A percentile compares a stretch with the other conserved stretches of the same genome.
phyloP scores from a whole-genome alignment of 192 early-diverging fungal species.

The Coemansia sp. region DNA sequence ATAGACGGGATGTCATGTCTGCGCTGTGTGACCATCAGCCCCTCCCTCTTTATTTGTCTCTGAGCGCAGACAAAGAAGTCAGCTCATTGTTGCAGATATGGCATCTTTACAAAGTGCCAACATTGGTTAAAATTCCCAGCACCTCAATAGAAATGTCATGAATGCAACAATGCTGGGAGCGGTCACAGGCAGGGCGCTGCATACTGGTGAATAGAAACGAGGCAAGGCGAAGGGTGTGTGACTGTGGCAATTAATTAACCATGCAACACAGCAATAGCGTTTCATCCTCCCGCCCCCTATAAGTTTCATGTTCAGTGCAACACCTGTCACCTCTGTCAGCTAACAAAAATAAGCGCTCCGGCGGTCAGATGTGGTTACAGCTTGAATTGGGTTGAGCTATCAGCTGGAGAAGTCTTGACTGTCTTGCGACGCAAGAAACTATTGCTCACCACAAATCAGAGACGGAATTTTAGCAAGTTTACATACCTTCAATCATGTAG shows the following conservation, averaged over 20 bases:
- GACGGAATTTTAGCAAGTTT: neutral
- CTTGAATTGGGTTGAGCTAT: too few species aligned
- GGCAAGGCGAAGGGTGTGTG: neutral
- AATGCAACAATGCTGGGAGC: neutral
- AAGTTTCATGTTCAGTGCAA: neutral
- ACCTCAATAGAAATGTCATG: neutral
- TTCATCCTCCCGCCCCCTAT: neutral
- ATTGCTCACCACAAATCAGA: neutral
- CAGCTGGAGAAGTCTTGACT: too few species aligned
- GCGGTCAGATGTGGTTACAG: too few species aligned
- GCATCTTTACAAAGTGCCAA: constrained; percentile 1
- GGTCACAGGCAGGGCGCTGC: too few species aligned
- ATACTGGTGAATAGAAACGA: neutral
- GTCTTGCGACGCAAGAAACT: too few species aligned
- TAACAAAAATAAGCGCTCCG: too few species aligned
- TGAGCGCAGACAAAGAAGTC: too few species aligned
- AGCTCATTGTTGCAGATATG: constrained; percentile 3
- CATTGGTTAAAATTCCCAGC: constrained; percentile 2
- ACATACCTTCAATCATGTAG: constrained; percentile 89
- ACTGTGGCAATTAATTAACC: constrained; percentile 7
- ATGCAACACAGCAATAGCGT: neutral
- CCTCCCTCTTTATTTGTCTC: too few species aligned
- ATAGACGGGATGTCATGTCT: neutral
- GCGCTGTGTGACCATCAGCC: too few species aligned
- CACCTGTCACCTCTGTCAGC: neutral